Evolutionary conservation across 1,139 yeast species (phyloP), one percentile per base, ranked within the genome.

Genomic region (Fermentozyma sake): DNA sequence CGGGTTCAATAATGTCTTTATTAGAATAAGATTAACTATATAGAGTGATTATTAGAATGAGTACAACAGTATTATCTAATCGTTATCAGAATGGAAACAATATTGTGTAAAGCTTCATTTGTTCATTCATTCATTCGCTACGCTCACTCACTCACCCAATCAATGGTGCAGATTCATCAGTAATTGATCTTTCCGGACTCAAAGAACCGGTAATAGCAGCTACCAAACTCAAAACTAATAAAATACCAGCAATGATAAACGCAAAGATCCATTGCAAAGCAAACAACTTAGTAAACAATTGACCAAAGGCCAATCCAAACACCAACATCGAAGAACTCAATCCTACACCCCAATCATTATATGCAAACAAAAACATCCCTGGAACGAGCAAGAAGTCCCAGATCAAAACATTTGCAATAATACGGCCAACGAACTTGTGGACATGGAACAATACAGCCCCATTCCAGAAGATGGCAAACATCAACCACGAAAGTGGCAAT

Each of bases 251-350:
- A 39, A 82, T 81, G 31, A 71, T 55, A 41, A 80, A 76, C 7
- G 87, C 93, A 60, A 83, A 83, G 39, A 80, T 74, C 94, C 94
- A 84, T 58, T 83, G 94, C 37, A 83, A 65, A 3, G 91, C 91
- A 59, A 83, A 68, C 16, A 73, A 61, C 58, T 74, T 80, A 31
- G 76, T 71, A 46, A 77, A 66, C 34, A 83, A 52, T 56, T 83
- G 95, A 32, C 81, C 79, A 29, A 80, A 61, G 3, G 78, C 91
- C 26, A 83, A 52, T 17, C 83, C 89, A 38, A 80, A 67, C 37
- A 68, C 61, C 41, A 83, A 60, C 39, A 71, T 66, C 16, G 79
- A 55, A 12, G 77, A 63, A 27, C 78, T 60, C 24, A 81, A 53
- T 6, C 86, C 89, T 31, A 78, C 57, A 3, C 80, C 78, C 75